Base-by-base conservation (phyloP, 163 green algal genomes). In the Scenedesmus sp. region DNA sequence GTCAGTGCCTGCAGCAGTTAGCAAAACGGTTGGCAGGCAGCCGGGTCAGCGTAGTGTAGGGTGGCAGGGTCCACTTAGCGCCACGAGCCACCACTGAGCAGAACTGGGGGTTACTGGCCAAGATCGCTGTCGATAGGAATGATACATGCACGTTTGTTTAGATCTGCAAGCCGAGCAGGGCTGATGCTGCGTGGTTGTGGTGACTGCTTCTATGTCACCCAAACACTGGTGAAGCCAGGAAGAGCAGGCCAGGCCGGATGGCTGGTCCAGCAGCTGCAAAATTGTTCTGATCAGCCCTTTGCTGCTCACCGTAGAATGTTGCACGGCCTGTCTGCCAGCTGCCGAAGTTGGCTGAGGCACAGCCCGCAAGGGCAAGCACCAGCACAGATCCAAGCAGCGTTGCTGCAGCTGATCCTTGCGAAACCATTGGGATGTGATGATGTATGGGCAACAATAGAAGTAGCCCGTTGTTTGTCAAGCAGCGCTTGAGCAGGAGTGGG, bases 311-410 rank as follows among this genome's bases (percentile, higher is more conserved):
- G 62, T 92, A 92, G 54, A 88, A 88, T 23, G 88, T 92, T 18
- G 88, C 88, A 59, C 88, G 70, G 59, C 88, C 88, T 52, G 52
- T 46, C 52, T 88, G 79, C 88, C 88, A 92, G 20, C 60, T 59
- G 46, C 88, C 88, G 62, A 92, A 92, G 18, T 87, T 52, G 70
- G 70, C 70, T 52, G 70, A 79, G 23, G 23, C 70, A 52, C 70
- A 79, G 70, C 70, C 70, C 70, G 13, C 70, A 23, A 79, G 70
- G 70, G 70, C 70, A 10, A 79, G 70, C 70, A 79, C 70, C 20
- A 79, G 70, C 70, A 79, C 70, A 79, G 70, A 46, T 79, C 70
- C 70, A 23, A 52, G 70, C 70, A 79, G 70, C 70, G 70, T 52
- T 79, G 23, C 70, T 79, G 70, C 70, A 79, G 70, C 70, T 79